Evolutionary conservation across 2,329 filamentous ascomycete genomes (phyloP).

Genomic region (Trichophyton benhamiae): DNA sequence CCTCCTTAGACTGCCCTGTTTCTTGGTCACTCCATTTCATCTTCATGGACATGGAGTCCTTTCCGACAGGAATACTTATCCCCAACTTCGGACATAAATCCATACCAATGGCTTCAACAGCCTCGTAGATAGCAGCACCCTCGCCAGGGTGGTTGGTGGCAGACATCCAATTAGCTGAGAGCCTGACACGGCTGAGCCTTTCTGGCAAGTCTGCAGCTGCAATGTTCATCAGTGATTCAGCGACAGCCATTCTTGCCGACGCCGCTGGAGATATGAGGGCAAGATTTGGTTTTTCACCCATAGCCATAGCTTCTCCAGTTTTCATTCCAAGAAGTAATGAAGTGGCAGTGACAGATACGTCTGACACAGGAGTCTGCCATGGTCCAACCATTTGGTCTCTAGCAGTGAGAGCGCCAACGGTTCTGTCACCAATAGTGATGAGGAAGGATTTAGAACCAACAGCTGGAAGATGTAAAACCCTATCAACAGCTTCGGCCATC

Average conservation of each 20-base stretch:
- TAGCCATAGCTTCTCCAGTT: slow-evolving; percentile 91
- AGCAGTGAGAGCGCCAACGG: slow-evolving; percentile 75
- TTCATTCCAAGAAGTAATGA: slow-evolving; percentile 60
- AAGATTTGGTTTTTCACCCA: slow-evolving; percentile 83
- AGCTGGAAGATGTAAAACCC: slow-evolving; percentile 72
- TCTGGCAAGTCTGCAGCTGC: slow-evolving; percentile 65
- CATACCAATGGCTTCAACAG: slow-evolving; percentile 84
- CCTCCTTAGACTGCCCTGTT: slow-evolving; percentile 59
- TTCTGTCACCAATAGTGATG: slow-evolving; percentile 90
- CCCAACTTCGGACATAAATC: slow-evolving; percentile 83
- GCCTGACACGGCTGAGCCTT: slow-evolving; percentile 63
- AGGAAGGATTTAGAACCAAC: slow-evolving; percentile 97
- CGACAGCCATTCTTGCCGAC: slow-evolving; percentile 92
- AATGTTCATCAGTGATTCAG: slow-evolving; percentile 84
- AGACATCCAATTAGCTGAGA: slow-evolving; percentile 98
- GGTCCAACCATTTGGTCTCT: slow-evolving; percentile 93
- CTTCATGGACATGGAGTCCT: slow-evolving; percentile 99
- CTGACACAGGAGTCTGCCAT: slow-evolving; percentile 88
- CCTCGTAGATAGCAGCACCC: slow-evolving; percentile 82
- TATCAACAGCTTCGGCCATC: slow-evolving; percentile 58
- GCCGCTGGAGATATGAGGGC: slow-evolving; percentile 82
- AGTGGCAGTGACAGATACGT: slow-evolving; percentile 84
- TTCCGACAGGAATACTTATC: slow-evolving; percentile 88
- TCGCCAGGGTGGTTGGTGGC: slow-evolving; percentile 89
- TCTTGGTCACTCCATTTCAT: slow-evolving; percentile 75